Percentiles rank a stretch among this genome's conserved stretches.
phyloP scores from a whole-genome alignment of 179 eudicot species.

The Drosera spatulata region DNA sequence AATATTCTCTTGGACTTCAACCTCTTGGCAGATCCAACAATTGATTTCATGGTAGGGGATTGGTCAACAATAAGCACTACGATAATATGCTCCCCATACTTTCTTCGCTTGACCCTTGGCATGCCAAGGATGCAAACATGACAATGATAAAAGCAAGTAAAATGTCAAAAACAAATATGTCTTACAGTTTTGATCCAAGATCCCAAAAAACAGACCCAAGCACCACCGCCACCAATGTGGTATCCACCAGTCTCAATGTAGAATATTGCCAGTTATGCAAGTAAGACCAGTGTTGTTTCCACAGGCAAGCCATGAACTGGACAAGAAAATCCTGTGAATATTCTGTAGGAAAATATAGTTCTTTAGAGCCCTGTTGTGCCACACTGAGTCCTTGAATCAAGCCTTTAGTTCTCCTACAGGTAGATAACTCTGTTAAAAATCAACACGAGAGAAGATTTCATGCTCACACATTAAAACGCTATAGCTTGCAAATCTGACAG shows the following conservation, averaged over 20 bases:
- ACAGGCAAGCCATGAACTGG: constrained; percentile 25
- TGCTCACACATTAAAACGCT: neutral
- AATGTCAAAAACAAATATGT: too few relatives aligned
- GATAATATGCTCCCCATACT: too few relatives aligned
- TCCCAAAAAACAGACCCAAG: constrained; percentile 35
- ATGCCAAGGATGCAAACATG: neutral
- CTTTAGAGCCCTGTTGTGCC: constrained; percentile 22
- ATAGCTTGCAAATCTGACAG: neutral
- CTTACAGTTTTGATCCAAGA: constrained; percentile 24
- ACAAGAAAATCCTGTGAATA: constrained; percentile 18
- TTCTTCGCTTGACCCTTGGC: too few relatives aligned
- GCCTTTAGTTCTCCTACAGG: constrained; percentile 24
- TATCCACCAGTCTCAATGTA: constrained; percentile 20
- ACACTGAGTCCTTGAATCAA: constrained; percentile 19
- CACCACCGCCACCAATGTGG: constrained; percentile 16
- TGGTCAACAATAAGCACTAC: too few relatives aligned
- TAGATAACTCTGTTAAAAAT: neutral
- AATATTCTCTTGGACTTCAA: too few relatives aligned
- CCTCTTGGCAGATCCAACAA: too few relatives aligned
- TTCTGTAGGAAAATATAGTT: constrained; percentile 20
- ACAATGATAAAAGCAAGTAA: too few relatives aligned
- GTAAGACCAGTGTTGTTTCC: constrained; percentile 35
- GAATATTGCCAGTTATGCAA: constrained; percentile 32
- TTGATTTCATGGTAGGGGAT: too few relatives aligned
- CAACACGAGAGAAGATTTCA: neutral